Percentiles rank a stretch among this genome's conserved stretches.
Evolutionary conservation across 768 basidiomycete species (phyloP).

Genomic region (Pholiota microspora): DNA sequence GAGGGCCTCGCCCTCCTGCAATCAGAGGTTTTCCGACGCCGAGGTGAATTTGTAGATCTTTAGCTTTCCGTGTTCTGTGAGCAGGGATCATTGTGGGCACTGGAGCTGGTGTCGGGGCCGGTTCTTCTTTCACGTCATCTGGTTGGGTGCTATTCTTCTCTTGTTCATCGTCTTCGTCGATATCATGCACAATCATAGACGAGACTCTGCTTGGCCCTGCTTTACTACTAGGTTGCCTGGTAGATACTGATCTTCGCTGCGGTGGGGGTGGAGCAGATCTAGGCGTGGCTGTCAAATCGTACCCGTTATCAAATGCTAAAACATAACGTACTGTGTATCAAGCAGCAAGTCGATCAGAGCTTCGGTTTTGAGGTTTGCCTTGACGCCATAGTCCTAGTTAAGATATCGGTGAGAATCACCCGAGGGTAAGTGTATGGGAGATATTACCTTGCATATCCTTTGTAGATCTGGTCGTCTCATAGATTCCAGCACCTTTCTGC

Average conservation of each 20-base stretch:
- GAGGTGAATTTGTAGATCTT: slow-evolving; percentile 64
- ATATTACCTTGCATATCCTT: slow-evolving; percentile 67
- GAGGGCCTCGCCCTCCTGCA: slow-evolving; percentile 66
- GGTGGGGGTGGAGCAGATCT: slow-evolving; percentile 26
- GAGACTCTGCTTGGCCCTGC: slow-evolving; percentile 38
- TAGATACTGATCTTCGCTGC: slow-evolving; percentile 33
- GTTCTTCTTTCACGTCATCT: slow-evolving; percentile 25
- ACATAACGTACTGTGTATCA: slow-evolving; percentile 44
- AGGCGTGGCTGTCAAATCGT: not conserved
- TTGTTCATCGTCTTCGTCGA: slow-evolving; percentile 45
- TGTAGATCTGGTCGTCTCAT: slow-evolving; percentile 51
- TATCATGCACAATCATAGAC: slow-evolving; percentile 48
- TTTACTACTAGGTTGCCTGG: slow-evolving; percentile 36
- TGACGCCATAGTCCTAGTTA: slow-evolving; percentile 76
- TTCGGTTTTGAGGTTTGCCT: slow-evolving; percentile 80
- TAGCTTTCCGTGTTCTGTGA: slow-evolving; percentile 63
- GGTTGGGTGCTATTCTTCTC: slow-evolving; percentile 25
- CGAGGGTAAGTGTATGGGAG: not conserved
- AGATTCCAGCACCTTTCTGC: slow-evolving; percentile 39
- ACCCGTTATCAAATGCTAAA: not conserved
- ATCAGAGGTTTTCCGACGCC: slow-evolving; percentile 70
- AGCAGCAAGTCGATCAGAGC: slow-evolving; percentile 73
- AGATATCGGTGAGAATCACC: slow-evolving; percentile 14
- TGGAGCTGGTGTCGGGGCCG: slow-evolving; percentile 12
- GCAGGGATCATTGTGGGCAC: slow-evolving; percentile 23